Evolutionary conservation across 768 basidiomycete species (phyloP).

Genomic region (Coprinopsis strossmayeri): DNA sequence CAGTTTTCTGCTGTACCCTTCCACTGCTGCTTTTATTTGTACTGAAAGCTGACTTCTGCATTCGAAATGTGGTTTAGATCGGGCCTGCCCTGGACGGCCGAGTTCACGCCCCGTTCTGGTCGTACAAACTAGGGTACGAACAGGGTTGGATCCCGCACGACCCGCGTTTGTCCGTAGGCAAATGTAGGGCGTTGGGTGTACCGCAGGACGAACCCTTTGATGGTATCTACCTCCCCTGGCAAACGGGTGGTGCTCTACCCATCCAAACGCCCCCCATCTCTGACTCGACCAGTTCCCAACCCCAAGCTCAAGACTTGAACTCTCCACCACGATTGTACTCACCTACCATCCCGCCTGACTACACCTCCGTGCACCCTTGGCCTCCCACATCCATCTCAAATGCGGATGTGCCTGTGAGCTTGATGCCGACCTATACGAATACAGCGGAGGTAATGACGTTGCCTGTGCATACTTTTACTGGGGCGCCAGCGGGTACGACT

Average conservation of each 20-base stretch:
- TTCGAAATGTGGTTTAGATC: slow-evolving; percentile 8
- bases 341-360: slow-evolving; percentile 27
- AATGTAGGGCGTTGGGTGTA: no score
- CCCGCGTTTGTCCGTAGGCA: slow-evolving; percentile 51
- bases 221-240: slow-evolving; percentile 42
- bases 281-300: no score
- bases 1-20: no score
- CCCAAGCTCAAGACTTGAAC: no score
- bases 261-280: no score
- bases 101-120: slow-evolving; percentile 28
- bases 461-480: slow-evolving; percentile 22
- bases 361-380: slow-evolving; percentile 37
- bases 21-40: no score
- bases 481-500: slow-evolving; percentile 28
- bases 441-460: slow-evolving; percentile 52
- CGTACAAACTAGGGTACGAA: slow-evolving; percentile 35
- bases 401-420: slow-evolving; percentile 30
- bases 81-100: slow-evolving; percentile 34
- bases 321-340: no score
- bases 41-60: no score
- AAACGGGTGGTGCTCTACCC: slow-evolving; percentile 56
- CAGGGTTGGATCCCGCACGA: slow-evolving; percentile 70
- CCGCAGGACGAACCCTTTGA: slow-evolving; percentile 20
- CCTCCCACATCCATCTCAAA: slow-evolving; percentile 47
- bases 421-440: slow-evolving; percentile 53